Percentiles rank a stretch among this genome's conserved stretches.
These are phyloP conservation scores for Catunica adiposa DNA, from an alignment of 2,329 filamentous ascomycete genomes.

Conservation along the genomic window DNA sequence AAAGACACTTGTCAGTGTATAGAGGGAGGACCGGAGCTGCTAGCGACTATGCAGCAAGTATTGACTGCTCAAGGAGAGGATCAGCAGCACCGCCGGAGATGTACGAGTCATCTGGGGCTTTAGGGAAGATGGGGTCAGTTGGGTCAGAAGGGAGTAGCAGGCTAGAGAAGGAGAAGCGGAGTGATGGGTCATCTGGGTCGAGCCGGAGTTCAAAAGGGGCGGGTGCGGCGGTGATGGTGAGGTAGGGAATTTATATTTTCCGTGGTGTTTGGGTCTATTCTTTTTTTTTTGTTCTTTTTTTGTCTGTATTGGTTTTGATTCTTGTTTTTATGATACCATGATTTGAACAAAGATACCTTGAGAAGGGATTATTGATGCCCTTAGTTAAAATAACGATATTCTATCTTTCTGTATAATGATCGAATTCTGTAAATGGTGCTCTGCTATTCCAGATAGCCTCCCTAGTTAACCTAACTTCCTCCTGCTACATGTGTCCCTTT, in stretches of 20 bases:
- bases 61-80: not conserved
- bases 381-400: too few relatives aligned
- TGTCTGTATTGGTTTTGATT: not conserved
- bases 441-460: too few relatives aligned
- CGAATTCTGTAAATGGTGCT: too few relatives aligned
- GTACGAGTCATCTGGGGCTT: not conserved
- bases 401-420: too few relatives aligned
- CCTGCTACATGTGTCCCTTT: too few relatives aligned
- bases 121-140: constrained; percentile 1
- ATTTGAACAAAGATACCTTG: not conserved
- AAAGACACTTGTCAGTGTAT: not conserved
- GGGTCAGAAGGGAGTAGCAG: constrained; percentile 2
- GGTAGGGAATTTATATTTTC: not conserved
- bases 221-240: not conserved
- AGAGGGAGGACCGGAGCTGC: not conserved
- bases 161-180: not conserved
- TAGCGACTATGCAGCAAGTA: not conserved
- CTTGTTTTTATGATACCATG: constrained; percentile 12
- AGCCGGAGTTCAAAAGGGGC: not conserved
- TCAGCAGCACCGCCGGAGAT: constrained; percentile 1
- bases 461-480: too few relatives aligned
- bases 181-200: not conserved
- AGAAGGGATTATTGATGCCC: not conserved
- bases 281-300: constrained; percentile 2
- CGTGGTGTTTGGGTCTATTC: not conserved